A percentile compares a stretch with the other conserved stretches of the same genome.
Conservation (phyloP, 805 yeast genomes). For the Lipomyces yamadae region DNA sequence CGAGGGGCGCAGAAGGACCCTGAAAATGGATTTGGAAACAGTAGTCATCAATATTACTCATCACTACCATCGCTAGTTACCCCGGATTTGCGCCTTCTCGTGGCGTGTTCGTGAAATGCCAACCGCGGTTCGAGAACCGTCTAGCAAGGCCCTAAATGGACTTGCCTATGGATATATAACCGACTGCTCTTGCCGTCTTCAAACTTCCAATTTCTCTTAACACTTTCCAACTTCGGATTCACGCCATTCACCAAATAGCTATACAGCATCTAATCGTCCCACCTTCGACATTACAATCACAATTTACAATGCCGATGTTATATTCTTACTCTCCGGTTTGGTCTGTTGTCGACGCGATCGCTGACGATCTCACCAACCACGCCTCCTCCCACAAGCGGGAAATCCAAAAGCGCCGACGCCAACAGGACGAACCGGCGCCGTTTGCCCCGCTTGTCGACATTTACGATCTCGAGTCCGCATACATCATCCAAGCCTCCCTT, state of each 20-base stretch:
- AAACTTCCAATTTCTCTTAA: neutral
- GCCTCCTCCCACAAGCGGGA: constrained; percentile 9
- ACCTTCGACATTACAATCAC: neutral
- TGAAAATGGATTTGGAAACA: neutral
- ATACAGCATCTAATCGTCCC: neutral
- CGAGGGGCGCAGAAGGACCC: neutral
- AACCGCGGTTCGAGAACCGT: neutral
- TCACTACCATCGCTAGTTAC: neutral
- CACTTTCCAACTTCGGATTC: neutral
- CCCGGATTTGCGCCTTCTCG: neutral
- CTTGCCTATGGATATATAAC: neutral
- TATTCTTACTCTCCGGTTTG: constrained; percentile 17
- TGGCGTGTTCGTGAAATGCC: neutral
- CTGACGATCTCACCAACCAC: constrained; percentile 16
- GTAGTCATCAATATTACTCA: neutral
- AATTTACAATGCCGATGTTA: constrained; percentile 13
- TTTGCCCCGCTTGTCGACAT: constrained; percentile 26
- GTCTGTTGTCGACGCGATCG: constrained; percentile 16
- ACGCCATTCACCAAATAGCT: neutral
- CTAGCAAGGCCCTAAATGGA: neutral
- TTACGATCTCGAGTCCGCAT: constrained; percentile 19
- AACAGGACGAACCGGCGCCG: neutral
- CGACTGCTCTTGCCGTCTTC: neutral
- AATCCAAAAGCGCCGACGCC: constrained; percentile 1
- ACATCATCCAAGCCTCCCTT: constrained; percentile 20